Evolutionary conservation across 2,329 filamentous ascomycete genomes (phyloP).

Genomic region (Piedraia hortae): DNA sequence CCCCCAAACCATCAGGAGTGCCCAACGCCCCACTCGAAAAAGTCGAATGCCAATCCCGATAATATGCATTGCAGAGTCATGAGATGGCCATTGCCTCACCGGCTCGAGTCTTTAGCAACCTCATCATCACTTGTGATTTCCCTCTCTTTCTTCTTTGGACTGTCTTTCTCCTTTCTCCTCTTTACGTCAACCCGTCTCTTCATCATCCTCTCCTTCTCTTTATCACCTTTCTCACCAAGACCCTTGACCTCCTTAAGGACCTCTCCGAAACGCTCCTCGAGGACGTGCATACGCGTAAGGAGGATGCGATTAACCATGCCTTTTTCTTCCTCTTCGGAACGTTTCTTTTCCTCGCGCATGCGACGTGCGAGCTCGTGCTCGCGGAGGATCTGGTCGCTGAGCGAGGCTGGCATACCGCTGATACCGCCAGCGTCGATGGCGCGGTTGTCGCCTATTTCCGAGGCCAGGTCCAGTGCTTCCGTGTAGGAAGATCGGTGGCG

Average conservation of each 20-base stretch:
- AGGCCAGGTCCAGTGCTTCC: constrained; percentile 36
- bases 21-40: too few relatives aligned
- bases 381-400: constrained; percentile 22
- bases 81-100: too few relatives aligned
- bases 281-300: constrained; percentile 68
- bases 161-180: too few relatives aligned
- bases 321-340: constrained; percentile 26
- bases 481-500: constrained; percentile 37
- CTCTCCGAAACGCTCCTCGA: constrained; percentile 74
- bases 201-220: too few relatives aligned
- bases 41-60: too few relatives aligned
- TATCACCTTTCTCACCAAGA: too few relatives aligned
- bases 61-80: too few relatives aligned
- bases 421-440: constrained; percentile 23
- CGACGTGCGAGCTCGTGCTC: constrained; percentile 24
- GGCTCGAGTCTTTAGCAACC: too few relatives aligned
- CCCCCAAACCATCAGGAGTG: too few relatives aligned
- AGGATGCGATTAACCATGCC: constrained; percentile 56
- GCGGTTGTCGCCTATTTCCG: constrained; percentile 37
- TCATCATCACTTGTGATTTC: too few relatives aligned
- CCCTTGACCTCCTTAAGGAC: constrained; percentile 17
- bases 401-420: constrained; percentile 12
- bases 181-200: too few relatives aligned
- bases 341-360: constrained; percentile 13
- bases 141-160: too few relatives aligned